Base-by-base conservation (phyloP, 768 basidiomycete species). In the Holtermannia corniformis region DNA sequence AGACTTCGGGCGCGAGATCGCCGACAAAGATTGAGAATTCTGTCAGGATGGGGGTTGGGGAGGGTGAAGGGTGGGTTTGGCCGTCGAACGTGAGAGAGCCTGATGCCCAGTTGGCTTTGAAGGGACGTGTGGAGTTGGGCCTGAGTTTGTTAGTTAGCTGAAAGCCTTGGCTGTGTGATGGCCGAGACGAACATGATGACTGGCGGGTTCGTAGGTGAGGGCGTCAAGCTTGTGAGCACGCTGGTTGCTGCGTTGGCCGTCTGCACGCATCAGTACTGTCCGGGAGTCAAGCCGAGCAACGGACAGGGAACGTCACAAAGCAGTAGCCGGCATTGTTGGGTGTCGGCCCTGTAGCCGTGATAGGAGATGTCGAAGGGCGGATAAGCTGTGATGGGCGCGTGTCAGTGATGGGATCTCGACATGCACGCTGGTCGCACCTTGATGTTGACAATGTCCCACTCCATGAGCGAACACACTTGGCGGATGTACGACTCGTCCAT, bases 401-500 rank as follows among this genome's bases (percentile, higher is more conserved):
- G n/a, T n/a, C n/a, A n/a, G n/a, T n/a, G n/a, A n/a, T 20, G 45
- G 22, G 10, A 47, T 32, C 19, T 11, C 44, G 1, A 52, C n/a
- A 20, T 14, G 47, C 13, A 11, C 32, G 26, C 2, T 40, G 20
- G 12, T 25, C 53, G 14, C 12, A 55, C 54, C 56, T 57, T 57
- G 52, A 57, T 53, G 7, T 51, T 28, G 32, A 16, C 7, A 37
- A 37, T 79, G 54, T 87, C 85, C 89, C 90, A 92, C 52, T 84
- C 81, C 85, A 90, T 87, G 67, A 89, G 75, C 43, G 72, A 75
- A 73, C 87, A 87, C 64, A 90, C 86, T 70, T 88, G 85, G 72
- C 85, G 84, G 42, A 83, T 86, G 76, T 91, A 93, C 70, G 87
- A 85, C 80, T 90, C 87, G 75, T 92, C 88, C 91, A 93, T 92